Base-by-base conservation (phyloP, 441 rosid species). In the Erysimum pusillum region DNA sequence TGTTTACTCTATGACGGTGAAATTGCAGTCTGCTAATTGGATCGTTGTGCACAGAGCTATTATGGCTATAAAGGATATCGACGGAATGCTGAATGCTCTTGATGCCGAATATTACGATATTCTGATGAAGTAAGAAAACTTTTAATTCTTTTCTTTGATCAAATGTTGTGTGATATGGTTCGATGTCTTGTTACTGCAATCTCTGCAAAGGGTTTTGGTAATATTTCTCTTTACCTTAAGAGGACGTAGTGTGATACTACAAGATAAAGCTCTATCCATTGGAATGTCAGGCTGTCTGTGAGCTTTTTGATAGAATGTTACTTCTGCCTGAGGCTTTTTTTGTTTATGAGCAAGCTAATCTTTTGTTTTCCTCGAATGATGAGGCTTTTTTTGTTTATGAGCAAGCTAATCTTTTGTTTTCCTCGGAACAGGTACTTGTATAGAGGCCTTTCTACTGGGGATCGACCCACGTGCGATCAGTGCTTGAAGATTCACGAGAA, bases 91-190 rank as follows among this genome's bases (percentile, higher is more conserved):
- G 53, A 85, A 87, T 71, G 86, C 92, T 69, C 78, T 95, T 84
- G 98, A 95, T 80, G 93, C 89, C 2, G 99, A 95, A 86, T 95
- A 93, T 85, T 93, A 93, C 73, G 99, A 93, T 75, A 88, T 88
- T 67, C 98, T 95, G 62, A 95, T 93, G 99, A 95, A 93, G 99
- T 91, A 83, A 85, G 87, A 57, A 56, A 57, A 14, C 7, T 34
- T 1, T 1, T 2, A 51, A 3, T 28, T 34, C 22, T 57, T 34
- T 57, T 32, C 62, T 34, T 57, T 31, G 14, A 17, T 14, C 11
- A 56, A 56, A 31, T 31, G 36, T 3, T 54, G 54, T 49, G 28
- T 49, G 28, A 54, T 31, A 7, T 17, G 53, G 13, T 52, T 51
- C 31, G n/a, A 51, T 20, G 20, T 28, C 31, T 28, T 54, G 36